Evolutionary conservation across 2,329 filamentous ascomycete species (phyloP), one percentile per base, ranked within the genome.

Genomic region (Talaromyces amestolkiae): DNA sequence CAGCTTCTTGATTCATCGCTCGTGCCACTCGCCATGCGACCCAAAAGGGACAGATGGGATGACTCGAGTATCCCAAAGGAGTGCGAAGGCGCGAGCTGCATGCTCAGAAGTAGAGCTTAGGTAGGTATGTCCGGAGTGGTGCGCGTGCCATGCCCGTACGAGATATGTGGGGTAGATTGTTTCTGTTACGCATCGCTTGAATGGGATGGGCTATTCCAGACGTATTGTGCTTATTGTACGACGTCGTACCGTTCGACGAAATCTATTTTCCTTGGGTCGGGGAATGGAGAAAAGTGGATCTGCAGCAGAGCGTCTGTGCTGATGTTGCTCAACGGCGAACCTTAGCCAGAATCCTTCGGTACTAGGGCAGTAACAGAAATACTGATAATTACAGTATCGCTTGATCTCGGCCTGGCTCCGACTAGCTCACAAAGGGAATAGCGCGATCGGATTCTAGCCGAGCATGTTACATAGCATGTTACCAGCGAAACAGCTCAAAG

Each of bases 251-350:
- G 11, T 7, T 31, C 54, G 33, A 58, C 54, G 35, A 39, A 58
- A 43, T 45, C 27, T 27, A 27, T 27, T 27, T 27, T 27, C 39
- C 11, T 59, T 43, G 37, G 39, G 51, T 37, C 51, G 53, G 37
- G 53, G 56, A 59, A 45, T 59, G 56, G 56, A 31, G 37, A 27
- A 22, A 31, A 59, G 22, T 45, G 39, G 56, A 58, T 41, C 49
- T 31, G 47, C 47, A 58, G 53, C 35, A 27, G 19, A 31, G n/a
- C 31, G 60, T 47, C 49, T 35, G 49, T 63, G 61, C 60, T 62
- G 45, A 54, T 45, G 35, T 27, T 37, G 41, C 27, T 63, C 39
- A 63, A 63, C 61, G 61, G 61, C 61, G 61, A 63, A 58, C 61
- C 37, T 43, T 56, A 35, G 58, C 27, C 39, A 45, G 58, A 43